Base-by-base conservation (phyloP, 495 filamentous ascomycete genomes). In the Bacidia gigantensis region DNA sequence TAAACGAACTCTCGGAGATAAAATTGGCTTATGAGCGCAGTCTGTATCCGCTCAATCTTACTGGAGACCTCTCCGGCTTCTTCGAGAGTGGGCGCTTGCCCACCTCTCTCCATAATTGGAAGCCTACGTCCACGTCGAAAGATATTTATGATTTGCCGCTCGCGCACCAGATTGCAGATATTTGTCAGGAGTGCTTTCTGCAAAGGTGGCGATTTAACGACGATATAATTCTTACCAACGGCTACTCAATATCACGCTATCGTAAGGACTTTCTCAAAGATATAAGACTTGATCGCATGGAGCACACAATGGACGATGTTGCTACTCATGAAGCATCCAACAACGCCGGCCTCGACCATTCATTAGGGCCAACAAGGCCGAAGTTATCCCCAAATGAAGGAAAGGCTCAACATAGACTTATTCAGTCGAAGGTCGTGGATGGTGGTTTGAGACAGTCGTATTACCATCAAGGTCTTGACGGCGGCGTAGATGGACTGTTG, bases 41-140 rank as follows among this genome's bases (percentile, higher is more conserved):
- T 2, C 70, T 85, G 22, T 72, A 75, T 62, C 80, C 83, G 67
- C 76, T 81, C 62, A 80, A 85, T 57, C 67, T 83, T 57, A 66
- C 64, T 39, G 72, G 73, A 17, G 79, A 82, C 29, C 65, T 74
- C 2, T 75, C 79, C 17, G 80, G 81, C 45, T 72, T 83, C 24
- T 83, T 76, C 58, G 81, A 85, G 62, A 74, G 72, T 22, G 79
- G 79, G 14, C 66, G 69, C 48, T 66, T 65, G 56, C 73, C 77
- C 1, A 62, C 82, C 24, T 78, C 73, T 48, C 65, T 85, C 46
- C 81, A 85, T 61, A 79, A 84, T 64, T 9, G 20, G 20, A 5
- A 44, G 20, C 74, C 70, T 22, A 69, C 71, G 64, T 67, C 65
- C 49, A 47, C 50, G 3, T 69, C 70, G 32, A 72, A 69, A 66